phyloP scores from a whole-genome alignment of 2,329 filamentous ascomycete genomes.

The Elsinoe arachidis region DNA sequence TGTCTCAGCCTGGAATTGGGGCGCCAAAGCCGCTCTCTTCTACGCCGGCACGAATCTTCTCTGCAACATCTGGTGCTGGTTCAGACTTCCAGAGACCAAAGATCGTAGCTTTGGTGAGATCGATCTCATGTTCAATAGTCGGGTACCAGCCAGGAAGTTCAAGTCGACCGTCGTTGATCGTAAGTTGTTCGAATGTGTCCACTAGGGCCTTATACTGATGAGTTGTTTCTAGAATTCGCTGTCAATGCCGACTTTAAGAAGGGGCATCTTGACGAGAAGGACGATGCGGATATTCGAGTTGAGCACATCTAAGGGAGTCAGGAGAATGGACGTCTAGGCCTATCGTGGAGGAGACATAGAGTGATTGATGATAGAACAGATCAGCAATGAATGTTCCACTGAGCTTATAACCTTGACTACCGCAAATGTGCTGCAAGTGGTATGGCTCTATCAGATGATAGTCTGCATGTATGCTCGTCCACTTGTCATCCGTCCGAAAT shows the following conservation, averaged over 20 bases:
- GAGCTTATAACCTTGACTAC: no score
- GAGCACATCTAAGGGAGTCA: background rate
- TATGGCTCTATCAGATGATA: no score
- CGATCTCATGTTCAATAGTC: constrained; percentile 29
- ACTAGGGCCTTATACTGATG: background rate
- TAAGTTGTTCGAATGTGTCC: background rate
- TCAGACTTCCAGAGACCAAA: constrained; percentile 29
- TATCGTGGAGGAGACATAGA: no score
- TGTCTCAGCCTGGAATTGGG: constrained; percentile 27
- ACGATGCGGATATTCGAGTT: background rate
- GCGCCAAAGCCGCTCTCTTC: constrained; percentile 29
- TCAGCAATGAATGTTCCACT: no score
- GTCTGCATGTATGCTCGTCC: no score
- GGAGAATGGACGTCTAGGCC: no score
- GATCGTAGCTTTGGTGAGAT: constrained; percentile 30
- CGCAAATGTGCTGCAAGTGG: no score
- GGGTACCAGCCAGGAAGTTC: constrained; percentile 25
- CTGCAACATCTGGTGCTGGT: constrained; percentile 26
- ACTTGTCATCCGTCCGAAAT: no score
- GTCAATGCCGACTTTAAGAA: background rate
- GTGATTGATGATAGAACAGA: no score
- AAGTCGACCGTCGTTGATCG: constrained; percentile 1
- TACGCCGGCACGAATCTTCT: constrained; percentile 25
- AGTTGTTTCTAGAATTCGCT: background rate
- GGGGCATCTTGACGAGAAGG: background rate